Conservation (phyloP, 306 rosid genomes). For the Crataegus laevigata region DNA sequence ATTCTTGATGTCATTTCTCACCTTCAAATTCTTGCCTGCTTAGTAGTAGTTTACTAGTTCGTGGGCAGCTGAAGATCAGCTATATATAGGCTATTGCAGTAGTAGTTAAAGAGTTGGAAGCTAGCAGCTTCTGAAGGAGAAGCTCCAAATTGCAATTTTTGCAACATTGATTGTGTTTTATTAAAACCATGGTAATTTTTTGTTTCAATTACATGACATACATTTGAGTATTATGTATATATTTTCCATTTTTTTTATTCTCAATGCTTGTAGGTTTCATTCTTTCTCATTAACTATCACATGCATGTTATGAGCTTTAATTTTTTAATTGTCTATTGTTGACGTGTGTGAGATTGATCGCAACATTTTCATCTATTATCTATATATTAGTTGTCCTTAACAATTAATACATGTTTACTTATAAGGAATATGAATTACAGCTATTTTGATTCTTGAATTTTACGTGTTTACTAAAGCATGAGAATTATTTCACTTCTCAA, state of each 20-base stretch:
- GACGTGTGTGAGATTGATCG: not conserved
- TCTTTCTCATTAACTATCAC: not conserved
- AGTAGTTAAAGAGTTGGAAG: not conserved
- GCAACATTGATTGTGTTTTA: not conserved
- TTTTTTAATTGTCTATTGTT: not conserved
- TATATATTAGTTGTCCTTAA: not conserved
- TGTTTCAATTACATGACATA: not conserved
- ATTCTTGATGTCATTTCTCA: not conserved
- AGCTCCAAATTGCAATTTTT: not conserved
- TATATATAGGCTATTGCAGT: not conserved
- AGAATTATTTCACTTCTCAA: too few species aligned
- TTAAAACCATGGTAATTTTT: not conserved
- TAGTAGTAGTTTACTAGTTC: not conserved
- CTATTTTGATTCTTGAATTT: too few species aligned
- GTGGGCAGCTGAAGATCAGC: not conserved
- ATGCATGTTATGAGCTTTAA: not conserved
- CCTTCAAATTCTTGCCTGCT: not conserved
- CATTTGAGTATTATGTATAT: not conserved
- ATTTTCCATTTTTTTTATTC: not conserved
- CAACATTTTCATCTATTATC: not conserved
- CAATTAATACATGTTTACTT: too few species aligned
- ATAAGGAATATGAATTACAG: too few species aligned
- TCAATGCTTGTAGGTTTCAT: not conserved
- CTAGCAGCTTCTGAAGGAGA: not conserved
- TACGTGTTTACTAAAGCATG: not conserved